Conservation (phyloP, 78 protist species). For the Guillardia theta region DNA sequence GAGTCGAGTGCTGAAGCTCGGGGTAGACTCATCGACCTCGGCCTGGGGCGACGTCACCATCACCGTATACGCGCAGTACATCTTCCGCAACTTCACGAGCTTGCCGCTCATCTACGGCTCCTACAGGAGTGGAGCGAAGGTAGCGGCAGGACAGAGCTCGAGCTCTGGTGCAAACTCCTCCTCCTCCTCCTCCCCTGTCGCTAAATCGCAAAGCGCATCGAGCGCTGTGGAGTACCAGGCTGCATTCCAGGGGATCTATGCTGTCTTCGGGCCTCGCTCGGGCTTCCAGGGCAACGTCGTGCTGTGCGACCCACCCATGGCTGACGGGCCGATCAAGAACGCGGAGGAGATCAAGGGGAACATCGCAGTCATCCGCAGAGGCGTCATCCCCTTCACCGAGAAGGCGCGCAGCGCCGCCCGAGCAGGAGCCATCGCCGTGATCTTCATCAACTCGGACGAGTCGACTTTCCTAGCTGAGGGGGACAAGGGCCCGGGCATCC, state of each 20-base stretch:
- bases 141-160: neutral
- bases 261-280: slow-evolving; percentile 13
- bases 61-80: neutral
- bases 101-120: neutral
- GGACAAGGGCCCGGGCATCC: slow-evolving; percentile 22
- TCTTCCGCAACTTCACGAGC: neutral
- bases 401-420: neutral
- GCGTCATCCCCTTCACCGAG: neutral
- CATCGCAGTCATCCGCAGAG: neutral
- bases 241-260: neutral
- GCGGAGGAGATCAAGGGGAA: neutral
- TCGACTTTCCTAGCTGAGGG: slow-evolving; percentile 22
- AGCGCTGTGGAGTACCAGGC: neutral
- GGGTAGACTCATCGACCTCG: neutral
- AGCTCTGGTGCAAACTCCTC: neutral
- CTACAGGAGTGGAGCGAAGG: neutral
- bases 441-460: slow-evolving; percentile 21
- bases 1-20: neutral
- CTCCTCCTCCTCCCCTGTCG: neutral
- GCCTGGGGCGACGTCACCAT: slow-evolving; percentile 27
- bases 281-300: neutral
- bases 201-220: neutral
- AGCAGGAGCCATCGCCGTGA: neutral
- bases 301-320: neutral
- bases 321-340: neutral